phyloP scores from a whole-genome alignment of 2,329 filamentous ascomycete species.

The Scolecobasidium constrictum region DNA sequence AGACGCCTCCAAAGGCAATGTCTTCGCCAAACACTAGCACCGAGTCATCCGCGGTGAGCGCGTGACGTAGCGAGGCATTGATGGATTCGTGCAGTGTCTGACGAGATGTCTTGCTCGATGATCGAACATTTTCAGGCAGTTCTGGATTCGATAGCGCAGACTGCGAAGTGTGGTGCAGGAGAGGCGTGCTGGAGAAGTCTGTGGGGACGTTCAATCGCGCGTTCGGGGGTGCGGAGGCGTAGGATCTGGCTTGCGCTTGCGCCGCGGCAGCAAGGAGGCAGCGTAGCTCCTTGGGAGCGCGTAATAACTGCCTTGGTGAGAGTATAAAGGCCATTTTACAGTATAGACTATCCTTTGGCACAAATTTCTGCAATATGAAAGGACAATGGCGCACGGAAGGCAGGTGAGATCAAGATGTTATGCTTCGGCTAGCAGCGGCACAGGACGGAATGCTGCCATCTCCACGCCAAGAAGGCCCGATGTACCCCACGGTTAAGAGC shows the following conservation, averaged over 20 bases:
- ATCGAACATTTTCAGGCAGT: constrained; percentile 53
- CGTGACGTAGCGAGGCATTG: constrained; percentile 77
- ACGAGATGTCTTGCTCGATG: constrained; percentile 62
- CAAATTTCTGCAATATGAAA: too few species aligned
- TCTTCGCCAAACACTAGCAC: constrained; percentile 94
- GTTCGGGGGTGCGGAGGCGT: constrained; percentile 38
- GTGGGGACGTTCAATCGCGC: constrained; percentile 71
- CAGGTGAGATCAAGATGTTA: too few species aligned
- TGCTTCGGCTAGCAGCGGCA: too few species aligned
- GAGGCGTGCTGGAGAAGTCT: constrained; percentile 72
- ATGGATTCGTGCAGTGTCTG: constrained; percentile 93
- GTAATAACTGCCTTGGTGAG: not conserved
- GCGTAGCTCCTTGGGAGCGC: constrained; percentile 5
- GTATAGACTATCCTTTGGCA: too few species aligned
- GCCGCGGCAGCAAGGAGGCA: not conserved
- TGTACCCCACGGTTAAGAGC: too few species aligned
- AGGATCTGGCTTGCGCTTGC: constrained; percentile 19
- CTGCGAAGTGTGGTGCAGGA: constrained; percentile 72
- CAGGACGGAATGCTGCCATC: too few species aligned
- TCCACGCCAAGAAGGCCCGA: too few species aligned
- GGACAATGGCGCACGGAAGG: too few species aligned
- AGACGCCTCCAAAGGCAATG: constrained; percentile 93
- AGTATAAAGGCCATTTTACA: constrained; percentile 3
- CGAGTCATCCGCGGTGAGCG: constrained; percentile 71
- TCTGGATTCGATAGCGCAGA: constrained; percentile 61